Evolutionary conservation across 148 eudicot genomes (phyloP).

Genomic region (Spergularia marina): DNA sequence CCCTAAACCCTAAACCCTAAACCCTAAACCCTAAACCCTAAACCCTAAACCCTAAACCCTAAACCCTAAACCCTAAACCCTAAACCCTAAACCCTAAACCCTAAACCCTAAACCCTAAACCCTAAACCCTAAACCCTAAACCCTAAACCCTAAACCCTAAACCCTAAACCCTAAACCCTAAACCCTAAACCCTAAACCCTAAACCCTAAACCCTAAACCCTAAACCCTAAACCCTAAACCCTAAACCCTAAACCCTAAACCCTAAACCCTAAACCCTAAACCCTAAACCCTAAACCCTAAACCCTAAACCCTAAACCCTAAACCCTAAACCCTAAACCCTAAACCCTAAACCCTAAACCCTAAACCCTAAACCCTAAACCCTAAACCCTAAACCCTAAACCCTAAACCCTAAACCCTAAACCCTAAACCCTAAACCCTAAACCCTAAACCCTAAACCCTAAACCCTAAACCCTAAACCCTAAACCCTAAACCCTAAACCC

Average conservation of each 20-base stretch:
- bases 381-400: background rate
- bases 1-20: background rate
- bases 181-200: slow-evolving; percentile 17
- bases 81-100: slow-evolving; percentile 13
- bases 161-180: slow-evolving; percentile 25
- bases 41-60: slow-evolving; percentile 23
- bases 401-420: background rate
- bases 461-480: slow-evolving; percentile 31
- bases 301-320: slow-evolving; percentile 21
- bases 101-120: slow-evolving; percentile 19
- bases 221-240: slow-evolving; percentile 17
- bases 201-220: slow-evolving; percentile 13
- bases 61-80: background rate
- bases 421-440: slow-evolving; percentile 17
- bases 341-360: slow-evolving; percentile 14
- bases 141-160: slow-evolving; percentile 26
- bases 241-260: slow-evolving; percentile 13
- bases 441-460: slow-evolving; percentile 27
- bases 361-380: background rate
- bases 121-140: slow-evolving; percentile 25
- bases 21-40: background rate
- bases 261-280: slow-evolving; percentile 22
- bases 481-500: slow-evolving; percentile 27
- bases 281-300: slow-evolving; percentile 14
- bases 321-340: slow-evolving; percentile 32